A percentile compares a stretch with the other conserved stretches of the same genome.
Conservation (phyloP, 371 early-diverging fungal species). For the Choanephora cucurbitarum region DNA sequence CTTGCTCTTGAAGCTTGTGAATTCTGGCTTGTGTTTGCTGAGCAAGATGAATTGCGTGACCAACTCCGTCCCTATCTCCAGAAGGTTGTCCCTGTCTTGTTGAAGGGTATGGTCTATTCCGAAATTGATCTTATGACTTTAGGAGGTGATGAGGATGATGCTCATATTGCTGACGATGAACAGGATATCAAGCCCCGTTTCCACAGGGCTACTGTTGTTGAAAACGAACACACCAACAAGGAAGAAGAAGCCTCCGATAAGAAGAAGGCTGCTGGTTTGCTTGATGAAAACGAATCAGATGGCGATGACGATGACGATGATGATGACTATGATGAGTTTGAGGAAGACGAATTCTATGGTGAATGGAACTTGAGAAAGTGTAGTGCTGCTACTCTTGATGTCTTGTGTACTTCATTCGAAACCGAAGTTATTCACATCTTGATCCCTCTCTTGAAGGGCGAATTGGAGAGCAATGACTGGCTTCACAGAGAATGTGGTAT, state of each 20-base stretch:
- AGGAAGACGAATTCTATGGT: conserved; percentile 84
- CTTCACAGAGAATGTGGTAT: conserved; percentile 91
- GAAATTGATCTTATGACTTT: conserved; percentile 83
- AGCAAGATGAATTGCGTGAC: conserved; percentile 80
- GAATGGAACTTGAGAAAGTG: conserved; percentile 98
- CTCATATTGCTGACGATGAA: conserved; percentile 80
- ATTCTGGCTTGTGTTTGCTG: conserved; percentile 96
- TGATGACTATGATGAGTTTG: conserved; percentile 83
- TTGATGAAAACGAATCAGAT: conserved; percentile 36
- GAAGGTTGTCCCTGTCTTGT: conserved; percentile 85
- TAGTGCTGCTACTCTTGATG: conserved; percentile 94
- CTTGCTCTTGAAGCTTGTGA: conserved; percentile 96
- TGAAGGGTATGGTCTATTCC: conserved; percentile 94
- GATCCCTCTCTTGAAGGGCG: conserved; percentile 84
- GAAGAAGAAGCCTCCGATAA: conserved; percentile 35
- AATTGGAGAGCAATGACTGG: conserved; percentile 86
- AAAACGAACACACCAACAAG: conserved; percentile 59
- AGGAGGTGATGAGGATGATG: conserved; percentile 82
- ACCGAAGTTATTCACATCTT: conserved; percentile 78
- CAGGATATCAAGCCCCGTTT: conserved; percentile 94
- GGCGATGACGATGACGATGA: conserved; percentile 83
- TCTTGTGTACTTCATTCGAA: conserved; percentile 85
- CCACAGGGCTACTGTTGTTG: conserved; percentile 82
- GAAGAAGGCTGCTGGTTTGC: conserved; percentile 20
- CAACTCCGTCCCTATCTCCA: conserved; percentile 79